Evolutionary conservation across 345 rosid species (phyloP).

Genomic region (Populus davidiana): DNA sequence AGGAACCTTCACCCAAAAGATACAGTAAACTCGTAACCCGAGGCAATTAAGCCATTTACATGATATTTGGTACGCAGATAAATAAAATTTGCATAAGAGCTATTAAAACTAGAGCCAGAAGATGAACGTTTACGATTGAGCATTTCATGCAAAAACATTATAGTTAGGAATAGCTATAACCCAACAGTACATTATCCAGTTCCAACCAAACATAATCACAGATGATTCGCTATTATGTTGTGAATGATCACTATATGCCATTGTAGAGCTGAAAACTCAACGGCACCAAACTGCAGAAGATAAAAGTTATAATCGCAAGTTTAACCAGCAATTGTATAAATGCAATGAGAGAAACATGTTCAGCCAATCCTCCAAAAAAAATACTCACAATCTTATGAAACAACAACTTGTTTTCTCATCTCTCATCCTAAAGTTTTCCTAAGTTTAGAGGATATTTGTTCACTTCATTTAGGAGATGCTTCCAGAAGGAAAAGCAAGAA

Average conservation of each 20-base stretch:
- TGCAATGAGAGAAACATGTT: no score
- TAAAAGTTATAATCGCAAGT: no score
- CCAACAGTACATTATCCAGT: neutral
- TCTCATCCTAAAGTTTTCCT: no score
- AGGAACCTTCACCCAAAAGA: neutral
- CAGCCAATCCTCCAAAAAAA: no score
- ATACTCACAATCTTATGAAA: no score
- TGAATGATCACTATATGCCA: neutral
- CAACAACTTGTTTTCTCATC: no score
- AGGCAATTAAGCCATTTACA: neutral
- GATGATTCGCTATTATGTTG: neutral
- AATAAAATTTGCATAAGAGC: neutral
- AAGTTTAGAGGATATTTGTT: no score
- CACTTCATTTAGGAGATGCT: no score
- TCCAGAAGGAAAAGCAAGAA: neutral
- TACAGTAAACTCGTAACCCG: neutral
- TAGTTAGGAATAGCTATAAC: neutral
- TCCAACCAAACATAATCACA: neutral
- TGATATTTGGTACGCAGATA: neutral
- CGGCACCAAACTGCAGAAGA: no score
- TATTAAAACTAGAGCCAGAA: neutral
- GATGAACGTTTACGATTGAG: neutral
- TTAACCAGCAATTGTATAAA: no score
- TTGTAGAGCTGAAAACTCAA: neutral
- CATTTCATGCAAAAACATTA: no score